Percentiles rank a stretch among this genome's conserved stretches.
Evolutionary conservation across 306 rosid genomes (phyloP).

Genomic region (Quercus variabilis): DNA sequence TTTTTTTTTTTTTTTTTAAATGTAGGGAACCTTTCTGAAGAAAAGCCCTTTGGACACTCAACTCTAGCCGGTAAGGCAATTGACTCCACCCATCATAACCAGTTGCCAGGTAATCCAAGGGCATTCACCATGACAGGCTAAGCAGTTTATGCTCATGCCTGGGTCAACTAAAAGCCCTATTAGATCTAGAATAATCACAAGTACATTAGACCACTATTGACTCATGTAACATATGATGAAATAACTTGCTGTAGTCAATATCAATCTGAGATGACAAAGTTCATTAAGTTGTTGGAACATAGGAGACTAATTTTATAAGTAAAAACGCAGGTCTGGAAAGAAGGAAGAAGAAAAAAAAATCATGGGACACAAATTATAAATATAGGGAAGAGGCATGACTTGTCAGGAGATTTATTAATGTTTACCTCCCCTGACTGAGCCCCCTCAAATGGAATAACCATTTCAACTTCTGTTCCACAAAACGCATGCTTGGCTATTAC

Average conservation of each 20-base stretch:
- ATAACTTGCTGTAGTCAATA: not conserved
- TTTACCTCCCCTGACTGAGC: conserved; percentile 72
- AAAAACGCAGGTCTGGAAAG: not conserved
- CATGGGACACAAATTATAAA: not conserved
- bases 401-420: not conserved
- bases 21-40: too few relatives aligned
- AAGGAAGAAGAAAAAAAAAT: not conserved
- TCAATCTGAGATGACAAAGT: not conserved
- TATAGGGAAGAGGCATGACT: not conserved
- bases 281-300: not conserved
- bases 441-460: conserved; percentile 95
- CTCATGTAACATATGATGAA: conserved; percentile 1
- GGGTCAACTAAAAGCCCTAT: not conserved
- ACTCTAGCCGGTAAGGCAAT: too few relatives aligned
- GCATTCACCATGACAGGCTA: too few relatives aligned
- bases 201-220: not conserved
- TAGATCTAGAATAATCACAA: conserved; percentile 7
- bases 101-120: too few relatives aligned
- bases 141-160: too few relatives aligned
- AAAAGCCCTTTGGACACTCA: too few relatives aligned
- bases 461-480: conserved; percentile 84
- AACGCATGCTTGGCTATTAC: conserved; percentile 72
- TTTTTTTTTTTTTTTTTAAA: too few relatives aligned
- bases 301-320: not conserved
- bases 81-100: too few relatives aligned